Evolutionary conservation across 805 yeast genomes (phyloP).

Genomic region (Schwanniomyces polymorphus): DNA sequence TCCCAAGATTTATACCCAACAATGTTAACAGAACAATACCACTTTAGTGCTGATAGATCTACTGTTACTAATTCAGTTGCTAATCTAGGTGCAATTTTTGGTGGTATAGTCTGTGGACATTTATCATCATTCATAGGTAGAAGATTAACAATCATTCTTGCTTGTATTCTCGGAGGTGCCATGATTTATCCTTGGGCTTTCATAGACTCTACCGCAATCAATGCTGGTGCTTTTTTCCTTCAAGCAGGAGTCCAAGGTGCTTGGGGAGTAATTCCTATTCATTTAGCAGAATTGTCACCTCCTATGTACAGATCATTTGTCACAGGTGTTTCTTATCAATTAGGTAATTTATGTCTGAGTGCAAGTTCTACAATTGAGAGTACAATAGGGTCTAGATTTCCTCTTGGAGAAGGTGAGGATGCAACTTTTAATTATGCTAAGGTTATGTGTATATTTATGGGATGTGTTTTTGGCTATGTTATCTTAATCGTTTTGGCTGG

Average conservation of each 20-base stretch:
- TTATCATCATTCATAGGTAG: constrained; percentile 36
- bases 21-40: constrained; percentile 32
- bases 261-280: constrained; percentile 68
- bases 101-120: constrained; percentile 47
- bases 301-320: constrained; percentile 54
- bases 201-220: constrained; percentile 37
- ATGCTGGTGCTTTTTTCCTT: constrained; percentile 61
- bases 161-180: constrained; percentile 37
- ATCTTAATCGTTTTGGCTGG: constrained; percentile 54
- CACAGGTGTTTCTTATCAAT: constrained; percentile 63
- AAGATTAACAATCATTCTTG: constrained; percentile 31
- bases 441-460: constrained; percentile 68
- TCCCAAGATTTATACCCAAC: constrained; percentile 68
- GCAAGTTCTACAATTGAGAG: constrained; percentile 72
- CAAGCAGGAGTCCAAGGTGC: constrained; percentile 69
- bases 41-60: constrained; percentile 28
- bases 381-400: constrained; percentile 57
- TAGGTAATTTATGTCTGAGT: constrained; percentile 67
- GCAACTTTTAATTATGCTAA: constrained; percentile 49
- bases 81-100: constrained; percentile 41
- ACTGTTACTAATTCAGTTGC: constrained; percentile 43
- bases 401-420: constrained; percentile 18
- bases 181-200: constrained; percentile 43
- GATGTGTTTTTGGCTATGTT: constrained; percentile 57
- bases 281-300: constrained; percentile 60